Evolutionary conservation across 306 rosid genomes (phyloP), one percentile per base, ranked within the genome.

Genomic region (Rosa lucieae): DNA sequence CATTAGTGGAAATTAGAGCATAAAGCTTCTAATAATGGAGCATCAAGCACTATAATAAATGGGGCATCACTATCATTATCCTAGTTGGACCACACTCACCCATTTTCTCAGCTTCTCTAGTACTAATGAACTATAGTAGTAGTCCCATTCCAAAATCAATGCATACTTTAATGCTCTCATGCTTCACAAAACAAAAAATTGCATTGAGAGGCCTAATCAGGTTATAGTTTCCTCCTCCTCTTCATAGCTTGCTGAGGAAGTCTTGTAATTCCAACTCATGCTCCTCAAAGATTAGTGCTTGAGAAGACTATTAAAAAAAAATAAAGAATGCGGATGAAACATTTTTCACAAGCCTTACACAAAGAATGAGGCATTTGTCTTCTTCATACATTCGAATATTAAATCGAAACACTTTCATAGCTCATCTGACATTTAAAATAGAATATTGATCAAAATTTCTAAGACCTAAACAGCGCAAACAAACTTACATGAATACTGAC

Each of bases 11-110:
- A 26, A 15, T 13, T 18, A 40, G 15, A 42, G 72, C 26, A 40
- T 40, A 21, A 17, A 67, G 49, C 49, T 67, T 39, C 72, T 20
- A 67, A 67, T 67, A 21, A 69, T 44, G 55, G 73, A 69, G 73
- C 73, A 44, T 69, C 55, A 69, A 69, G 1, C 51, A 20, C 72
- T 67, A 4, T 40, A 20, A 18, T 18, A n/a, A 35, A 39, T 67
- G 51, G 47, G 14, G 26, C 3, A 40, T 67, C 32, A 40, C 21
- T 42, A 42, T n/a, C 35, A 20, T 43, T 21, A n/a, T n/a, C 52
- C 37, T 5, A 20, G 37, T 10, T 43, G 73, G 35, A 67, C 48
- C 71, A 67, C 73, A n/a, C 72, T 42, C 8, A 20, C 52, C 15
- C 73, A 69, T 42, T 67, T 47, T 13, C 69, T 65, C 21, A 5